Evolutionary conservation across 768 basidiomycete genomes (phyloP), one percentile per base, ranked within the genome.

Genomic region (Suillus americanus): DNA sequence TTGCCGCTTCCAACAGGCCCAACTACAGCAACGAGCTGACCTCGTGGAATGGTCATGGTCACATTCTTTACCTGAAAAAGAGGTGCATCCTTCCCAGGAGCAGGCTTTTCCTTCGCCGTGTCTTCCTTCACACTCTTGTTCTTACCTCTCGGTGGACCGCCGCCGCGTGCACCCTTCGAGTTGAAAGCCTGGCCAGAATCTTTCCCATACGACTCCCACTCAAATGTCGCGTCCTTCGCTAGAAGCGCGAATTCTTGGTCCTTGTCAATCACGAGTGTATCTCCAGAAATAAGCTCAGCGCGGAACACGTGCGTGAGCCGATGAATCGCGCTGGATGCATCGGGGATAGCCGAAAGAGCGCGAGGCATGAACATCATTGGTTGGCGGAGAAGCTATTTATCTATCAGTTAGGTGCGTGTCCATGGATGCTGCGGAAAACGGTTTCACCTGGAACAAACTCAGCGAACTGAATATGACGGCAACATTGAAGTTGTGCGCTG

Each of bases 1-100:
- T 90, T 87, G 64, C 89, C 89, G 45, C 84, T 85, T 16, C 90
- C 90, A 12, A 92, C 88, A 16, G 85, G 81, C 0, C 90, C 90
- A 5, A 90, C 86, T 45, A 92, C 79, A 4, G 85, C 90, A 0
- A 84, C 81, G 35, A 91, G 76, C 20, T 77, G 75, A 1, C 89
- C 89, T n/a, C 85, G 79, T 9, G 83, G 81, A 30, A 92, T 77
- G 6, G 73, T 67, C 75, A 91, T 76, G 38, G 76, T 79, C 61
- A 91, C 70, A 65, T 85, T 76, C 45, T 75, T 73, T 7, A 91
- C 75, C 48, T 75, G 74, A 74, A 91, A 91, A 5, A 48, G 68
- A 61, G 45, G 60, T 41, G 4, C 59, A 40, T 64, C 55, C 20
- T 57, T 60, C 9, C 7, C 35, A 8, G 35, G 40, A 10, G 68